Percentiles rank a stretch among this genome's conserved stretches.
These are phyloP conservation scores for Yamadazyma diddensiae DNA, from an alignment of 1,139 yeast species.

Conservation along the genomic window DNA sequence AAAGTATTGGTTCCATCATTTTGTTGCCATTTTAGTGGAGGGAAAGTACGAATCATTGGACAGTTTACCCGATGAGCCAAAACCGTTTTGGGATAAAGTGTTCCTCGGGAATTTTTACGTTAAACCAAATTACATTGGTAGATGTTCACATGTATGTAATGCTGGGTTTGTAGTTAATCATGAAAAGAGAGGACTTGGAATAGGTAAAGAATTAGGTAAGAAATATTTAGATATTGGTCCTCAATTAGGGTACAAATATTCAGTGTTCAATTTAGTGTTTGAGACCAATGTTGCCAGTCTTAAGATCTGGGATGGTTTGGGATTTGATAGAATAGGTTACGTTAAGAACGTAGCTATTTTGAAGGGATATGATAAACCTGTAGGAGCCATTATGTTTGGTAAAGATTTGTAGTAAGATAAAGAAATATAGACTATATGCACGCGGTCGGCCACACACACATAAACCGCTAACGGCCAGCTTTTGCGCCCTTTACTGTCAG, in stretches of 20 bases:
- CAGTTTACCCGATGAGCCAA: slow-evolving; percentile 12
- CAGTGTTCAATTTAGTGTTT: slow-evolving; percentile 81
- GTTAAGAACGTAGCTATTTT: slow-evolving; percentile 65
- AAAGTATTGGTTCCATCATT: slow-evolving; percentile 43
- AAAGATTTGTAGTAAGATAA: slow-evolving; percentile 59
- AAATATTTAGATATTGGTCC: slow-evolving; percentile 67
- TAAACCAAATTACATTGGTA: slow-evolving; percentile 74
- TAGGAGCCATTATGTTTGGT: slow-evolving; percentile 69
- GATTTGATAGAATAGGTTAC: slow-evolving; percentile 70
- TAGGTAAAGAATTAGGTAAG: slow-evolving; percentile 63
- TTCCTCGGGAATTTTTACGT: slow-evolving; percentile 70
- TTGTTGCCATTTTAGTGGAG: slow-evolving; percentile 43
- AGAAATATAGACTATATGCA: slow-evolving; percentile 28
- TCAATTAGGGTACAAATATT: slow-evolving; percentile 65
- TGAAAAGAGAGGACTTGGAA: slow-evolving; percentile 51
- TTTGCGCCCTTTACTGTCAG: too few relatives aligned
- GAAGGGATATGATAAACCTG: slow-evolving; percentile 56
- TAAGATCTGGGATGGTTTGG: slow-evolving; percentile 71
- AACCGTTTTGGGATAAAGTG: slow-evolving; percentile 32
- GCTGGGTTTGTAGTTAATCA: slow-evolving; percentile 72
- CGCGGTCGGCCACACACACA: background rate
- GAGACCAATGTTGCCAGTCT: slow-evolving; percentile 67
- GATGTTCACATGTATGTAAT: slow-evolving; percentile 77
- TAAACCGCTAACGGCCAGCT: background rate
- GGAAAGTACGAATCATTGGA: slow-evolving; percentile 25